These are phyloP conservation scores for Leccinum solheimii DNA, from an alignment of 1,284 basidiomycete species.

Conservation along the genomic window DNA sequence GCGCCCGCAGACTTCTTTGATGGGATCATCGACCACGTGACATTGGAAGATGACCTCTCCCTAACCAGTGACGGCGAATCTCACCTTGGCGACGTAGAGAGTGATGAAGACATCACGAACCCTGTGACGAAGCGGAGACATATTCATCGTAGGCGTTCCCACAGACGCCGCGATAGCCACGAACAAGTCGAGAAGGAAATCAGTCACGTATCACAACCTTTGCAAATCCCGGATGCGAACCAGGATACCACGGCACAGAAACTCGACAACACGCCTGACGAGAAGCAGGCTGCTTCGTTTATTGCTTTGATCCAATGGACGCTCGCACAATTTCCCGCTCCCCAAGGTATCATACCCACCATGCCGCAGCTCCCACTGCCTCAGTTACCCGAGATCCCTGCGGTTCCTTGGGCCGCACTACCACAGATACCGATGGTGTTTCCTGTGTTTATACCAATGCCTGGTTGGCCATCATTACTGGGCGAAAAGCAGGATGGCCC, in stretches of 20 bases:
- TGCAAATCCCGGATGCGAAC: slow-evolving; percentile 23
- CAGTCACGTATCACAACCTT: slow-evolving; percentile 2
- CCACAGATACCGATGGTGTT: slow-evolving; percentile 78
- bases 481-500: slow-evolving; percentile 44
- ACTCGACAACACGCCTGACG: slow-evolving; percentile 42
- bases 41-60: slow-evolving; percentile 37
- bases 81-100: slow-evolving; percentile 67
- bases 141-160: slow-evolving; percentile 34
- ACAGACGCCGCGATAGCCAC: slow-evolving; percentile 32
- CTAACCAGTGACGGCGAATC: slow-evolving; percentile 55
- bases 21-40: slow-evolving; percentile 31
- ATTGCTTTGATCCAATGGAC: slow-evolving; percentile 74
- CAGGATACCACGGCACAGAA: slow-evolving; percentile 24
- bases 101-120: slow-evolving; percentile 52
- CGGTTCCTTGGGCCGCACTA: slow-evolving; percentile 63
- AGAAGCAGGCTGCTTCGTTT: slow-evolving; percentile 69
- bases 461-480: slow-evolving; percentile 64
- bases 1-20: slow-evolving; percentile 63
- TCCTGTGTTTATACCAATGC: slow-evolving; percentile 72
- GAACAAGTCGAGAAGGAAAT: slow-evolving; percentile 24
- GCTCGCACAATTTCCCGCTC: slow-evolving; percentile 65
- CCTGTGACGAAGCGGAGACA: slow-evolving; percentile 33
- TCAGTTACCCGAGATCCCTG: slow-evolving; percentile 53
- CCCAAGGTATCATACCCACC: slow-evolving; percentile 54
- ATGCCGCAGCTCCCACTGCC: slow-evolving; percentile 60